Evolutionary conservation across 768 basidiomycete genomes (phyloP).

Genomic region (Russula olivacea): DNA sequence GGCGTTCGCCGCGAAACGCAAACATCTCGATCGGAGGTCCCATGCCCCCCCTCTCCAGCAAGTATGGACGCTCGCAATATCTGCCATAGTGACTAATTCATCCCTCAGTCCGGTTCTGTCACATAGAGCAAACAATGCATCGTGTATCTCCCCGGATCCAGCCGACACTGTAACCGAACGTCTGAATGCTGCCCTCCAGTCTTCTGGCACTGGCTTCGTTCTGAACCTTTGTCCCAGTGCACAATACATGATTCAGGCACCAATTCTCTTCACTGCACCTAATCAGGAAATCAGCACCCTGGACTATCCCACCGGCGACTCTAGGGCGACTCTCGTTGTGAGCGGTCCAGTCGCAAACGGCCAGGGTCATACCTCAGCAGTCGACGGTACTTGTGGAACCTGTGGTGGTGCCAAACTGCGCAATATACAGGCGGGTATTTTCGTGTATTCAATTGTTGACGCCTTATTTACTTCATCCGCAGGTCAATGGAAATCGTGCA

Average conservation of each 20-base stretch:
- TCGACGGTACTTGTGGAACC: slow-evolving; percentile 56
- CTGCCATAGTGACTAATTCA: background rate
- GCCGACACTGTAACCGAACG: slow-evolving; percentile 56
- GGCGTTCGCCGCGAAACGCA: background rate
- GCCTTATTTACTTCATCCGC: slow-evolving; percentile 28
- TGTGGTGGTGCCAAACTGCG: slow-evolving; percentile 59
- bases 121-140: background rate
- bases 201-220: slow-evolving; percentile 58
- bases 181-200: slow-evolving; percentile 57
- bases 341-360: slow-evolving; percentile 57
- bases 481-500: slow-evolving; percentile 71
- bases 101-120: background rate
- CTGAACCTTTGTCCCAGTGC: slow-evolving; percentile 60
- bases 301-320: slow-evolving; percentile 66
- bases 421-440: slow-evolving; percentile 58
- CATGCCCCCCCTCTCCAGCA: background rate
- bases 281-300: slow-evolving; percentile 78
- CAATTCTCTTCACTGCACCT: slow-evolving; percentile 57
- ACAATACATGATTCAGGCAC: slow-evolving; percentile 58
- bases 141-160: slow-evolving; percentile 44
- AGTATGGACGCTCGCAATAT: background rate
- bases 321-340: slow-evolving; percentile 66
- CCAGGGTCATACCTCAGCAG: slow-evolving; percentile 63
- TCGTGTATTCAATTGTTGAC: background rate
- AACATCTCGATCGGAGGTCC: background rate